A percentile compares a stretch with the other conserved stretches of the same genome.
phyloP scores from a whole-genome alignment of 495 filamentous ascomycete species.

The Bryoglossum gracile region DNA sequence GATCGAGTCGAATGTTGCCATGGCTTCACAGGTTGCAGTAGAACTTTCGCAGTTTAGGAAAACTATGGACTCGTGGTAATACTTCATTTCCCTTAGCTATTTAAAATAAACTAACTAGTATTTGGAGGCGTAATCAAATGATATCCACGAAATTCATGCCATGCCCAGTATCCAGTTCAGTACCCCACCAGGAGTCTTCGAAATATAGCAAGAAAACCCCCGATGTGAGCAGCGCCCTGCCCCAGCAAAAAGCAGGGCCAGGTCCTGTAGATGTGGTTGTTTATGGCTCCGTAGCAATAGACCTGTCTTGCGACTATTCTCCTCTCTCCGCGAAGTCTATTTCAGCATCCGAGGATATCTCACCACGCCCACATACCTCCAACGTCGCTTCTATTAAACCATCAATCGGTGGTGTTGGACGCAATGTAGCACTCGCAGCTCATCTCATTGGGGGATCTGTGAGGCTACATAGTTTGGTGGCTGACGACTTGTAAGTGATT shows the following conservation, averaged over 20 bases:
- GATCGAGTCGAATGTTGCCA: slow-evolving; percentile 70
- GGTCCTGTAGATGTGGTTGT: slow-evolving; percentile 74
- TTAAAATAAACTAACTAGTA: too few relatives aligned
- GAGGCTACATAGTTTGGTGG: slow-evolving; percentile 69
- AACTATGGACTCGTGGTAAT: too few relatives aligned
- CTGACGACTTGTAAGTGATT: slow-evolving; percentile 54
- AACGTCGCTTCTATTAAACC: slow-evolving; percentile 76
- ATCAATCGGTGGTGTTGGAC: slow-evolving; percentile 87
- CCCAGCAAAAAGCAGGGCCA: too few relatives aligned
- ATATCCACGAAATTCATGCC: too few relatives aligned
- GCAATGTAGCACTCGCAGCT: slow-evolving; percentile 80
- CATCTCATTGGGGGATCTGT: slow-evolving; percentile 44
- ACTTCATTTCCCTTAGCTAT: too few relatives aligned
- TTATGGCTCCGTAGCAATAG: slow-evolving; percentile 82
- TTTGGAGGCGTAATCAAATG: too few relatives aligned
- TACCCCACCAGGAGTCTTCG: too few relatives aligned
- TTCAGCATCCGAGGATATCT: background rate
- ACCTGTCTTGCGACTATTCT: slow-evolving; percentile 74
- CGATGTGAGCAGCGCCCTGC: too few relatives aligned
- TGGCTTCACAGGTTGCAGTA: slow-evolving; percentile 72
- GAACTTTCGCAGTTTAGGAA: too few relatives aligned
- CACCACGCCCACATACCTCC: slow-evolving; percentile 68
- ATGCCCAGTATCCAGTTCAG: too few relatives aligned
- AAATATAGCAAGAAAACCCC: too few relatives aligned
- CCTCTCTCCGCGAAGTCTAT: slow-evolving; percentile 26